phyloP scores from a whole-genome alignment of 2,329 filamentous ascomycete genomes.

The Neopestalotiopsis sp. region DNA sequence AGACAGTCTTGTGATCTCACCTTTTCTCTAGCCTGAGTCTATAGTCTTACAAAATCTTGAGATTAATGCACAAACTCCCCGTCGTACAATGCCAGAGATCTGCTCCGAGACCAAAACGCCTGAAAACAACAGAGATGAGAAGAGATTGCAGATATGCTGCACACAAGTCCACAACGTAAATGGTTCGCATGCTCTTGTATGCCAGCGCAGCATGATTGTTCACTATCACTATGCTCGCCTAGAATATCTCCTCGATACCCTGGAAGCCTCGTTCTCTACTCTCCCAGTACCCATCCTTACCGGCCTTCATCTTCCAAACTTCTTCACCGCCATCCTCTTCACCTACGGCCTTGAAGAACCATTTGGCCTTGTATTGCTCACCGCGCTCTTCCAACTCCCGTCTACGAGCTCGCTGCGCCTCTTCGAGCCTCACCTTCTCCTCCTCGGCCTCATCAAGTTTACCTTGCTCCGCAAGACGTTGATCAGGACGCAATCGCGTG shows the following conservation, averaged over 20 bases:
- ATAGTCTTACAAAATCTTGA: neutral
- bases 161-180: neutral
- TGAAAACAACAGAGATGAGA: neutral
- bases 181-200: neutral
- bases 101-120: neutral
- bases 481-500: conserved; percentile 82
- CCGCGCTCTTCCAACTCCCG: conserved; percentile 77
- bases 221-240: neutral
- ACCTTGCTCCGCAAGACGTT: conserved; percentile 82
- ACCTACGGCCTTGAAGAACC: conserved; percentile 79
- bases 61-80: no score
- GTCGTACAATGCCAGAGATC: no score
- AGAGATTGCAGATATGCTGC: neutral
- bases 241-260: conserved; percentile 44
- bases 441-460: conserved; percentile 83
- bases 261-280: conserved; percentile 69
- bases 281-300: conserved; percentile 94
- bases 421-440: conserved; percentile 83
- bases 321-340: conserved; percentile 67
- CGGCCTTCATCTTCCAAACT: conserved; percentile 76
- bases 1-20: neutral
- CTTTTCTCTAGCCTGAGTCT: neutral
- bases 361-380: conserved; percentile 75
- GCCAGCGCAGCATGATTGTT: neutral
- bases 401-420: conserved; percentile 78